Base-by-base conservation (phyloP, 1,284 basidiomycete species). In the Apiotrichum mycotoxinovorans region DNA sequence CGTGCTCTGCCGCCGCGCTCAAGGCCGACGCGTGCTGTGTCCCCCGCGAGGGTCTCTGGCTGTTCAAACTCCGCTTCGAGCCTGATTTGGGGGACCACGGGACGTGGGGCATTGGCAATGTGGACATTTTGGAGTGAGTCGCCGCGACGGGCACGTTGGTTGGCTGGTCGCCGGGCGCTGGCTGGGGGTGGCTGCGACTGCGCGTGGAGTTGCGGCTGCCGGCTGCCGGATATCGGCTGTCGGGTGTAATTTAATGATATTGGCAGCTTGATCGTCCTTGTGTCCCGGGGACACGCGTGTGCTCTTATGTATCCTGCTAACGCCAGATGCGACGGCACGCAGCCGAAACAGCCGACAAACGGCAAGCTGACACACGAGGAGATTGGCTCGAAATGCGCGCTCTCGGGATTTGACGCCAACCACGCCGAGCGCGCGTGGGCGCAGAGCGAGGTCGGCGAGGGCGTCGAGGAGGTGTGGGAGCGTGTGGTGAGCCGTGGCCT, bases 381-480 rank as follows among this genome's bases (percentile, higher is more conserved):
- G 50, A 73, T 78, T 33, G 70, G 66, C 2, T 73, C 71, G 0
- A 66, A 66, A 44, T 71, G 68, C 38, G 62, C 63, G 10, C 63
- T 62, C 20, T 68, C 70, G 5, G 50, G 64, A 1, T 71, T 74
- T 26, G 65, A 58, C 5, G 63, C 65, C 0, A 67, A 72, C 20
- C 58, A 62, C 25, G 71, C 69, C 15, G 77, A 77, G 56, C 52
- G 50, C 8, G 72, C 74, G 38, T 78, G 77, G 77, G 72, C 72
- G 26, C 66, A 66, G 51, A 68, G 69, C 37, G 75, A 76, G 54
- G 70, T 73, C 14, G 77, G 77, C 11, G 77, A 78, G 56, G 71
- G 76, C 10, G 65, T 77, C 8, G 77, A 78, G 55, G 77, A 78
- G 63, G 60, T 74, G 11, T 74, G 74, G 73, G 74, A 74, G 52